Evolutionary conservation across 129 eudicot species (phyloP).

Genomic region (Arctium lappa): DNA sequence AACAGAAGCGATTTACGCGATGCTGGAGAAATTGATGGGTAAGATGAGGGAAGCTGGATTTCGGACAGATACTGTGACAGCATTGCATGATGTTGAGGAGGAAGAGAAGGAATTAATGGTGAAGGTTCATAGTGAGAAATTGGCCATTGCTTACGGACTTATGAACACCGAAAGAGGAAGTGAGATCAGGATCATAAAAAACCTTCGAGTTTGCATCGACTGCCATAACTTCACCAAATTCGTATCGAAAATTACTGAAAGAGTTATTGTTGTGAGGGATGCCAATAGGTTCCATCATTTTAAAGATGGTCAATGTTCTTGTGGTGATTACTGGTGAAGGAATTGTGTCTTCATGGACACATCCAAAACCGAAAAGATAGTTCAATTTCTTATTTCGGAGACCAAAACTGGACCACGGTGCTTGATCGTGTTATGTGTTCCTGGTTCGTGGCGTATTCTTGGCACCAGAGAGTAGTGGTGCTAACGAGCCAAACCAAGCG

Average conservation of each 20-base stretch:
- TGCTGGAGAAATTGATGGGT: slow-evolving; percentile 73
- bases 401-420: no score
- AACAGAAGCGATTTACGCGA: slow-evolving; percentile 45
- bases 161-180: slow-evolving; percentile 58
- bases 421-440: no score
- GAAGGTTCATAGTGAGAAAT: slow-evolving; percentile 92
- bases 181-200: slow-evolving; percentile 83
- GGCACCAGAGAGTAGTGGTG: no score
- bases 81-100: slow-evolving; percentile 95
- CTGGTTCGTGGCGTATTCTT: no score
- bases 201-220: slow-evolving; percentile 88
- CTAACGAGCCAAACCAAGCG: no score
- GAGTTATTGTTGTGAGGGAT: slow-evolving; percentile 84
- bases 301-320: slow-evolving; percentile 82
- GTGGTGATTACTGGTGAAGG: slow-evolving; percentile 93
- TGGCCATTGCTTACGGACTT: slow-evolving; percentile 86
- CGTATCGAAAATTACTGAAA: slow-evolving; percentile 67
- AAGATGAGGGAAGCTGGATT: slow-evolving; percentile 86
- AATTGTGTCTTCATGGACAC: not conserved
- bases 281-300: slow-evolving; percentile 96
- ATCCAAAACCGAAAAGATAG: no score
- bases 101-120: slow-evolving; percentile 97
- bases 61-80: slow-evolving; percentile 72
- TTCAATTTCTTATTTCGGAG: no score
- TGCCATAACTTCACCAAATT: slow-evolving; percentile 90